phyloP scores from a whole-genome alignment of 2,329 filamentous ascomycete species.

The Arthroderma uncinatum region DNA sequence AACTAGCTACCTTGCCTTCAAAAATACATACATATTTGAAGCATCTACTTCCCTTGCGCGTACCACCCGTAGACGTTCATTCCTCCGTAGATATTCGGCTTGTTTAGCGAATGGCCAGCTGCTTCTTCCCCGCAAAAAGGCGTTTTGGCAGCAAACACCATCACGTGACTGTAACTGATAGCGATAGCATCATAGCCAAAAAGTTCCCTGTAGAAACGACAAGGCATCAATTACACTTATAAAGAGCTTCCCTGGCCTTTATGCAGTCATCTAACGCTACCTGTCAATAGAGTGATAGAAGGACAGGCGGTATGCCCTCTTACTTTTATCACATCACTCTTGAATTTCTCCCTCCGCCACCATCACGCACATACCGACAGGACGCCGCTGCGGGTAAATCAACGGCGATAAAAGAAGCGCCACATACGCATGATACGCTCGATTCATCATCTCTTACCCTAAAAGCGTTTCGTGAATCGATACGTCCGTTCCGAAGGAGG shows the following conservation, averaged over 20 bases:
- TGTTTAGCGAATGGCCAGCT: neutral
- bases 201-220: neutral
- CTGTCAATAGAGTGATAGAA: constrained; percentile 8
- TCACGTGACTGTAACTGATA: neutral
- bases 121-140: neutral
- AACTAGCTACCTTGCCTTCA: neutral
- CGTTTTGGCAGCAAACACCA: neutral
- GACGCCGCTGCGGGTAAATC: neutral
- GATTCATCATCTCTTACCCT: constrained; percentile 1
- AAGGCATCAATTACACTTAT: neutral
- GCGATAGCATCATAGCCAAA: neutral
- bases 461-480: constrained; percentile 11
- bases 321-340: constrained; percentile 55
- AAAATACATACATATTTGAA: neutral
- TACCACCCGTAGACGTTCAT: neutral
- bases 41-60: neutral
- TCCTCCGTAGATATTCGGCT: neutral
- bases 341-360: constrained; percentile 41
- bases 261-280: neutral
- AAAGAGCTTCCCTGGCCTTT: neutral
- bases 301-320: constrained; percentile 42
- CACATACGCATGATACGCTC: neutral
- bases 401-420: neutral
- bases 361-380: neutral
- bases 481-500: constrained; percentile 12